Evolutionary conservation across 2,329 filamentous ascomycete species (phyloP).

Genomic region (Monosporascus sp.): DNA sequence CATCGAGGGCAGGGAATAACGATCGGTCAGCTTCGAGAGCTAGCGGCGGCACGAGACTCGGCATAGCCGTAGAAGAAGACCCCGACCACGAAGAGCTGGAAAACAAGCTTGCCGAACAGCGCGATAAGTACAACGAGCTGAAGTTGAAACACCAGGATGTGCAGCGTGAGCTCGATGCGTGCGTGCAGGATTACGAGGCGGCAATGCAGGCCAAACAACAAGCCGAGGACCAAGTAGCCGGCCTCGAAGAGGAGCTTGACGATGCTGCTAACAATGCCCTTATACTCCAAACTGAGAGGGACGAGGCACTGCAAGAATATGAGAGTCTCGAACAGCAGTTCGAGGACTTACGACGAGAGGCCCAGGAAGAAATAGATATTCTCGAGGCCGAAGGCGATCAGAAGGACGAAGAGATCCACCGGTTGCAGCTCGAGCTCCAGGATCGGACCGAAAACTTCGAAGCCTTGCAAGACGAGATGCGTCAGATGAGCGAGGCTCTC

Average conservation of each 20-base stretch:
- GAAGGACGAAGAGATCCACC: constrained; percentile 64
- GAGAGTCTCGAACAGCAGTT: constrained; percentile 56
- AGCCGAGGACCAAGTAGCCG: constrained; percentile 51
- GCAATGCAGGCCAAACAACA: constrained; percentile 60
- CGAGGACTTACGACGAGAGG: constrained; percentile 55
- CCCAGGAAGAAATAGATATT: constrained; percentile 60
- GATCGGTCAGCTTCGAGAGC: constrained; percentile 69
- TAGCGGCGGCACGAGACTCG: constrained; percentile 63
- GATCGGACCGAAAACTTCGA: constrained; percentile 82
- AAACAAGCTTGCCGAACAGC: constrained; percentile 72
- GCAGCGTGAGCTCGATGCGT: constrained; percentile 74
- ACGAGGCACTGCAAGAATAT: constrained; percentile 71
- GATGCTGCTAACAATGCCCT: constrained; percentile 75
- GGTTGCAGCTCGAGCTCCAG: constrained; percentile 65
- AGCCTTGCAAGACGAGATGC: constrained; percentile 90
- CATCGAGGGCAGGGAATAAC: constrained; percentile 68
- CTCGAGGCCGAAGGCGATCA: constrained; percentile 69
- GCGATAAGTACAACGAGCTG: constrained; percentile 80
- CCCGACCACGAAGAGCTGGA: constrained; percentile 82
- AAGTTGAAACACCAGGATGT: constrained; percentile 89
- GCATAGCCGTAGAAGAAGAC: constrained; percentile 60
- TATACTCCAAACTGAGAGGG: constrained; percentile 73
- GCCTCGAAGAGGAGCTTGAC: constrained; percentile 77
- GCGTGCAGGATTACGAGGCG: constrained; percentile 72
- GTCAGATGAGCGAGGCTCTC: constrained; percentile 80